These are phyloP conservation scores for Cyclocybe cylindracea DNA, from an alignment of 768 basidiomycete species.

Conservation along the genomic window DNA sequence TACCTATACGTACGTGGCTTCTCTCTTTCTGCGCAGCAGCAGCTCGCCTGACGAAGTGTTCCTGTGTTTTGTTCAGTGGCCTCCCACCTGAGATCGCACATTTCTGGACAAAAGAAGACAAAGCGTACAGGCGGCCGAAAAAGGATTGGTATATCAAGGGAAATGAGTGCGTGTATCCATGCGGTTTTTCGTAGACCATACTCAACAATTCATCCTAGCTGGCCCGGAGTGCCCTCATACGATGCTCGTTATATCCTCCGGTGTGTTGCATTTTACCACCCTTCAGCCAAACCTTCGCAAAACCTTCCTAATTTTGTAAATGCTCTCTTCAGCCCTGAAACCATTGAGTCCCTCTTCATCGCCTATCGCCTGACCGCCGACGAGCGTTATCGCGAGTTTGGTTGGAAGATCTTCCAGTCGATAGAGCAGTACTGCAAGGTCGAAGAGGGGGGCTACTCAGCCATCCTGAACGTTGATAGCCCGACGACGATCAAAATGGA, in stretches of 20 bases:
- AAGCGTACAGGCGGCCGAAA: constrained; percentile 39
- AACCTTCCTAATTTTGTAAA: neutral
- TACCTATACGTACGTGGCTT: constrained; percentile 70
- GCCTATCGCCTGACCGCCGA: constrained; percentile 90
- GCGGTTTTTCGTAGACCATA: neutral
- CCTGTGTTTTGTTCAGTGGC: constrained; percentile 48
- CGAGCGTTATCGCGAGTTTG: constrained; percentile 74
- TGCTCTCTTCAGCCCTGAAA: constrained; percentile 68
- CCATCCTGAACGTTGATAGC: constrained; percentile 83
- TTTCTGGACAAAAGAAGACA: constrained; percentile 65
- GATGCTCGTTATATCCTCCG: constrained; percentile 94
- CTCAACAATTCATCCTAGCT: constrained; percentile 11
- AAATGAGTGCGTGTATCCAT: constrained; percentile 42
- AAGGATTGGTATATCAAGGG: constrained; percentile 93
- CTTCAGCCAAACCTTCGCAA: neutral
- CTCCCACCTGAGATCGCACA: constrained; percentile 88
- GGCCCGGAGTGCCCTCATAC: constrained; percentile 46
- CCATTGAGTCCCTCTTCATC: constrained; percentile 89
- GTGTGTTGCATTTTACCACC: constrained; percentile 29
- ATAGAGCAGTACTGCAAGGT: constrained; percentile 85
- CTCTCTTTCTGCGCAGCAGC: constrained; percentile 19
- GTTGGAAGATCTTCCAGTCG: constrained; percentile 89
- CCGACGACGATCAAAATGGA: constrained; percentile 69
- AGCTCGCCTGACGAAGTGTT: neutral
- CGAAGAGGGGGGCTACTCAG: constrained; percentile 81